Conservation (phyloP, 2,329 filamentous ascomycete genomes). For the Colletotrichum higginsianum region DNA sequence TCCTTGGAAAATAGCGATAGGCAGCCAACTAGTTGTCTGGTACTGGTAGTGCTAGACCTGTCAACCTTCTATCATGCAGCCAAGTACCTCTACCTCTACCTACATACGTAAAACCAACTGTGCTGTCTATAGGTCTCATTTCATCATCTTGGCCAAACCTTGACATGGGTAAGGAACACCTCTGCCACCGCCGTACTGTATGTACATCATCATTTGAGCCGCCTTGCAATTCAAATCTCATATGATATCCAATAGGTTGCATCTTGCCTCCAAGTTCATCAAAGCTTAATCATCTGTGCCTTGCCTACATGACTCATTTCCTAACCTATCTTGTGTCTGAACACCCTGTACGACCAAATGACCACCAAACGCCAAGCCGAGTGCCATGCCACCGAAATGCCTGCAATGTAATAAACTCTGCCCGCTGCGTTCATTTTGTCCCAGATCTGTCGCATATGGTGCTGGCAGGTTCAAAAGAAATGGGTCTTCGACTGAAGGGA, state of each 20-base stretch:
- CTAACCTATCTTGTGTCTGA: conserved; percentile 15
- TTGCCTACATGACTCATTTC: conserved; percentile 15
- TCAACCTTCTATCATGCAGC: too few relatives aligned
- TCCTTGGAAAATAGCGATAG: too few relatives aligned
- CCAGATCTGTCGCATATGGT: conserved; percentile 1
- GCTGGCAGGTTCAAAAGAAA: background rate
- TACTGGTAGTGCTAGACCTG: too few relatives aligned
- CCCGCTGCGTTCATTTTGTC: background rate
- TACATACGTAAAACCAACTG: too few relatives aligned
- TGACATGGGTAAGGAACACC: background rate
- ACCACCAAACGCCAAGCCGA: conserved; percentile 36
- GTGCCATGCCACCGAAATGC: conserved; percentile 3
- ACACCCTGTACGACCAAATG: conserved; percentile 9
- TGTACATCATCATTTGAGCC: background rate
- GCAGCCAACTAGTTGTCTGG: too few relatives aligned
- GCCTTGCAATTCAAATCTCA: background rate
- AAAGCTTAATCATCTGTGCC: background rate
- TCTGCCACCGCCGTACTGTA: background rate
- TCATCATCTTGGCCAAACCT: too few relatives aligned
- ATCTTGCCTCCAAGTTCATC: background rate
- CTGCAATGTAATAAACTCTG: conserved; percentile 25
- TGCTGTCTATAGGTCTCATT: background rate
- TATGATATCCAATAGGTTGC: background rate
- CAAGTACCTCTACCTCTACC: too few relatives aligned
- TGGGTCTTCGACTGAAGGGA: background rate